Evolutionary conservation across 306 rosid species (phyloP).

Genomic region (Delonix regia): DNA sequence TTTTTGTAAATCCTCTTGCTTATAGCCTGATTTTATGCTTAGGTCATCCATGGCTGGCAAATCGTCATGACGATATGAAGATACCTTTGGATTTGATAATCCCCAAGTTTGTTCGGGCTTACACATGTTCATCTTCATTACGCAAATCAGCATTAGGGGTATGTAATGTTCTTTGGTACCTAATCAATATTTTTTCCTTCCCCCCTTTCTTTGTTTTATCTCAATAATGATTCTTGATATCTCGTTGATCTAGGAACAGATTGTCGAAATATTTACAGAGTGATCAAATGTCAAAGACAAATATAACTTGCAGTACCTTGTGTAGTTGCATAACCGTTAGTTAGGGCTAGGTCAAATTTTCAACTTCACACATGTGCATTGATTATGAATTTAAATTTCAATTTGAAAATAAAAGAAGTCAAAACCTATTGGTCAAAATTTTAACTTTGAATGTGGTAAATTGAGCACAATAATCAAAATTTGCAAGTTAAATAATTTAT

Average conservation of each 20-base stretch:
- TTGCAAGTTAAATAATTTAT: neutral
- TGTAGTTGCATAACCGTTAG: neutral
- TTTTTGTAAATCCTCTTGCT: slow-evolving; percentile 20
- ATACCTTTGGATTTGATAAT: slow-evolving; percentile 75
- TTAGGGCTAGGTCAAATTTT: neutral
- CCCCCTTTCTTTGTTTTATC: slow-evolving; percentile 1
- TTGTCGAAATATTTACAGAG: slow-evolving; percentile 11
- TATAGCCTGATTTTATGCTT: slow-evolving; percentile 27
- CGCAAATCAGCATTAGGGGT: slow-evolving; percentile 83
- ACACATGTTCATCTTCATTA: slow-evolving; percentile 70
- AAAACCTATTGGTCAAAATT: no score
- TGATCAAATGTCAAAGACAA: neutral
- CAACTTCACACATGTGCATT: neutral
- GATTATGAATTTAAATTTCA: neutral
- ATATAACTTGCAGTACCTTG: neutral
- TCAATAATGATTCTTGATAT: slow-evolving; percentile 1
- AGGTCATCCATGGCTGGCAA: slow-evolving; percentile 87
- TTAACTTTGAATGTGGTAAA: neutral
- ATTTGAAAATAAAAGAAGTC: neutral
- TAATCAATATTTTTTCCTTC: neutral
- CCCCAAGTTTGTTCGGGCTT: slow-evolving; percentile 68
- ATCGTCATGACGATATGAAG: slow-evolving; percentile 49
- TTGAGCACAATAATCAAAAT: neutral
- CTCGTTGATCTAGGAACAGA: neutral
- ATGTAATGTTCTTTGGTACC: slow-evolving; percentile 19